These are phyloP conservation scores for Phialophora chinensis DNA, from an alignment of 2,329 filamentous ascomycete species.

Conservation along the genomic window DNA sequence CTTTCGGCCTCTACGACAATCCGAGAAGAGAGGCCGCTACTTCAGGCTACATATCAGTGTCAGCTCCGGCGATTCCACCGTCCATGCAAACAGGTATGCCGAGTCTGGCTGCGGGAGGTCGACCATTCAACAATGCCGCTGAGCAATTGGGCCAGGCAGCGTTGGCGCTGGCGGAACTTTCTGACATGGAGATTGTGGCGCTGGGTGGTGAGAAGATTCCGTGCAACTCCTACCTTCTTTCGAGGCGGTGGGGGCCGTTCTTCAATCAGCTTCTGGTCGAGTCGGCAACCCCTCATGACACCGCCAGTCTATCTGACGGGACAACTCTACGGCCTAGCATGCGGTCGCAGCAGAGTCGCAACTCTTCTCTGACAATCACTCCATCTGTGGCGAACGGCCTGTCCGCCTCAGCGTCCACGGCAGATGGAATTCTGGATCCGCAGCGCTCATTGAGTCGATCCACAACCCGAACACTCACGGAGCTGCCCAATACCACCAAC, in stretches of 20 bases:
- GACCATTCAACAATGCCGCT: slow-evolving; percentile 75
- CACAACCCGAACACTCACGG: slow-evolving; percentile 45
- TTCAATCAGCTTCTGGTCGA: slow-evolving; percentile 91
- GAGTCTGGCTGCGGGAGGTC: slow-evolving; percentile 71
- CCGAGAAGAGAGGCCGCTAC: slow-evolving; percentile 78
- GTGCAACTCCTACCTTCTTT: slow-evolving; percentile 87
- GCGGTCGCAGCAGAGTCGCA: slow-evolving; percentile 53
- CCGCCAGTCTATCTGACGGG: slow-evolving; percentile 63
- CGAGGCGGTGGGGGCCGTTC: slow-evolving; percentile 90
- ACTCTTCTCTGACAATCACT: slow-evolving; percentile 87
- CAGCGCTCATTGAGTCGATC: slow-evolving; percentile 37
- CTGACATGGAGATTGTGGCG: slow-evolving; percentile 96
- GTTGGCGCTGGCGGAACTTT: slow-evolving; percentile 78
- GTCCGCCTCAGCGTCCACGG: slow-evolving; percentile 13
- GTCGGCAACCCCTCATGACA: slow-evolving; percentile 69
- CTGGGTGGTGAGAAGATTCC: slow-evolving; percentile 90
- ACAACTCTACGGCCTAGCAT: slow-evolving; percentile 73
- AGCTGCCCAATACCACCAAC: slow-evolving; percentile 60
- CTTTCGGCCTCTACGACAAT: slow-evolving; percentile 97
- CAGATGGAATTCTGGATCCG: slow-evolving; percentile 32
- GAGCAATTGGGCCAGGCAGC: slow-evolving; percentile 85
- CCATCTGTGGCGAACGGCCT: slow-evolving; percentile 51
- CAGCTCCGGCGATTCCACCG: slow-evolving; percentile 68
- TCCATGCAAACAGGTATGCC: slow-evolving; percentile 50
- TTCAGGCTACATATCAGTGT: slow-evolving; percentile 84